A percentile compares a stretch with the other conserved stretches of the same genome.
Evolutionary conservation across 805 yeast genomes (phyloP).

Genomic region (Myxozyma monticola): DNA sequence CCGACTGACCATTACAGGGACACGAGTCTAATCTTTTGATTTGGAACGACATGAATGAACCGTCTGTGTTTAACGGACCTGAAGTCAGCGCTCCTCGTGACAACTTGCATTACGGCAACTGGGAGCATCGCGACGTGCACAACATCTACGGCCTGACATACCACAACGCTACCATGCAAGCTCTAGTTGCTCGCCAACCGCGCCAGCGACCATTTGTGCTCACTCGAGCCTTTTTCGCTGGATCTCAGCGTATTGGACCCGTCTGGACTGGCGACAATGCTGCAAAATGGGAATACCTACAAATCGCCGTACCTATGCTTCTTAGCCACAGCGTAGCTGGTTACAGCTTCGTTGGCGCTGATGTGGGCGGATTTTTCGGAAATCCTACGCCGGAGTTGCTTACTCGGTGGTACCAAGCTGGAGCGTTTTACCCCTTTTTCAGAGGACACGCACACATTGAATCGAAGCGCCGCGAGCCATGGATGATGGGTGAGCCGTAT

Average conservation of each 20-base stretch:
- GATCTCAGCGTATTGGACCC: constrained; percentile 88
- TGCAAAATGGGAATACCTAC: constrained; percentile 87
- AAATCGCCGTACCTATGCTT: constrained; percentile 81
- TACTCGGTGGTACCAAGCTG: constrained; percentile 94
- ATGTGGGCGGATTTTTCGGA: constrained; percentile 95
- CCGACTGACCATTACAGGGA: constrained; percentile 16
- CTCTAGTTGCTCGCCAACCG: constrained; percentile 54
- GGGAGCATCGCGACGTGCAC: constrained; percentile 91
- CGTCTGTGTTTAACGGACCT: constrained; percentile 92
- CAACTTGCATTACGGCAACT: constrained; percentile 68
- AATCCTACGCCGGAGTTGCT: constrained; percentile 79
- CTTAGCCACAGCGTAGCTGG: constrained; percentile 79
- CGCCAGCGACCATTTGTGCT: constrained; percentile 74
- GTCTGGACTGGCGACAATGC: constrained; percentile 98
- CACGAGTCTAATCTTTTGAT: constrained; percentile 65
- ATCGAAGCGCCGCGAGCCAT: constrained; percentile 89
- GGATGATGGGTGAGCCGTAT: constrained; percentile 75
- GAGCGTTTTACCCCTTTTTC: constrained; percentile 94
- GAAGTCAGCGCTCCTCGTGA: constrained; percentile 90
- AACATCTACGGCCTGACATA: constrained; percentile 78
- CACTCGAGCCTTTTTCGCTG: constrained; percentile 84
- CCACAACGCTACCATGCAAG: constrained; percentile 75
- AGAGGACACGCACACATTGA: constrained; percentile 97
- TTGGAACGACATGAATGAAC: constrained; percentile 99
- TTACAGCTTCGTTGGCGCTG: constrained; percentile 93